Evolutionary conservation across 2,329 filamentous ascomycete genomes (phyloP), one percentile per base, ranked within the genome.

Genomic region (Tolypocladium paradoxum): DNA sequence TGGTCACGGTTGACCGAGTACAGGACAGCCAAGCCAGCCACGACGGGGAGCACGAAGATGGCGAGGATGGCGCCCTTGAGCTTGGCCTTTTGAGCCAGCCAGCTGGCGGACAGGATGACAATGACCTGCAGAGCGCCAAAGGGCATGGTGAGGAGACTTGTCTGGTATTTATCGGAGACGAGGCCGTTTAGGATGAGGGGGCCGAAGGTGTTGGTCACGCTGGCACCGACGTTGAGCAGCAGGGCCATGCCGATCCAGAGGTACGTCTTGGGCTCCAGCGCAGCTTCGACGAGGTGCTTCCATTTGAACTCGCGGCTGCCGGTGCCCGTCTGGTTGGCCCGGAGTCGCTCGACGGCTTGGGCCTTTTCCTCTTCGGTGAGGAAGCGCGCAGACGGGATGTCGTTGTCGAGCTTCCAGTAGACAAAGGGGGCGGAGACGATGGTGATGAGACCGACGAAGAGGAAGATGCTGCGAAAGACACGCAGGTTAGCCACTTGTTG

Each of bases 291-390:
- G 1, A 86, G 71, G 57, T 93, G 88, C 24, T 78, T 75, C 70
- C 77, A 73, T 57, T 86, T 86, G 68, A 85, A 87, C 56, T 86
- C 76, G 57, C 83, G 82, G 56, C 82, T 86, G 1, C 84, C 85
- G 18, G 87, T 83, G 0, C 88, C 88, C 55, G 88, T 88, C 64
- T 89, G 82, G 60, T 92, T 92, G 24, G 82, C 75, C 0, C 87
- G 76, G 6, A 92, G 80, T 0, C 88, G 77, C 57, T 89, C 87
- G 29, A 90, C 72, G 0, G 84, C 85, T 43, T 89, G 74, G 0
- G 82, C 65, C 14, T 82, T 81, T 58, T 92, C 88, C 47, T 81
- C 75, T 51, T 84, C 77, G 8, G 73, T 85, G 29, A 93, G 61
- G 54, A 78, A 81, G 16, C 76, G 72, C 0, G 77, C 77, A 0